Percentiles rank a stretch among this genome's conserved stretches.
Evolutionary conservation across 2,329 filamentous ascomycete species (phyloP).

Genomic region (Falciphora oryzae): DNA sequence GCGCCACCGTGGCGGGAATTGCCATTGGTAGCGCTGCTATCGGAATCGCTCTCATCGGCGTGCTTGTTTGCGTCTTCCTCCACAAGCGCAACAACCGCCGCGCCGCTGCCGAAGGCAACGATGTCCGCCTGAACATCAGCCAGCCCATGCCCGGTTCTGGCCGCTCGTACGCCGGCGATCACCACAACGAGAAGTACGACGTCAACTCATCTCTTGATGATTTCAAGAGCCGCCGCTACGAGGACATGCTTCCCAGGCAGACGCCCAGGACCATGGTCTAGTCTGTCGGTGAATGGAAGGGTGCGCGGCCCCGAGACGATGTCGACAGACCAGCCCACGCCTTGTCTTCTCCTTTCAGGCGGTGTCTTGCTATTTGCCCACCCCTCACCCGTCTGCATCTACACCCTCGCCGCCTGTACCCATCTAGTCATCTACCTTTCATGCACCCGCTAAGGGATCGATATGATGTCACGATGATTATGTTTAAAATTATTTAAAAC

Average conservation of each 20-base stretch:
- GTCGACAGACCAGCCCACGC: neutral
- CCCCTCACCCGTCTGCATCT: neutral
- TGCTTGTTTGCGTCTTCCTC: constrained; percentile 11
- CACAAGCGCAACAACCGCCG: constrained; percentile 14
- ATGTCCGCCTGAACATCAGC: constrained; percentile 36
- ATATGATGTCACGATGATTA: constrained; percentile 2
- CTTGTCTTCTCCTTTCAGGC: constrained; percentile 8
- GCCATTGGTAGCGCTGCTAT: constrained; percentile 9
- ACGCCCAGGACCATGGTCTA: constrained; percentile 36
- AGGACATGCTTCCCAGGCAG: constrained; percentile 50
- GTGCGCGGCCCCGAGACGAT: neutral
- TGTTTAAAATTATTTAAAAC: constrained; percentile 1
- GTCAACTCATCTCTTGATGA: constrained; percentile 37
- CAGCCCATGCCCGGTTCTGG: constrained; percentile 44
- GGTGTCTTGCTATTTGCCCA: constrained; percentile 10
- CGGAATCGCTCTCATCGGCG: constrained; percentile 8
- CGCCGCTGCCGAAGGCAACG: neutral
- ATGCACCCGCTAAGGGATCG: neutral
- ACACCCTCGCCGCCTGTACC: neutral
- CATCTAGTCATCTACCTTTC: neutral
- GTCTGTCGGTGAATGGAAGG: neutral
- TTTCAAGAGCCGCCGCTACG: constrained; percentile 46
- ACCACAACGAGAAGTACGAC: constrained; percentile 31
- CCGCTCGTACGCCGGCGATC: constrained; percentile 31
- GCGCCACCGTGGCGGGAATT: constrained; percentile 9